Evolutionary conservation across 2,329 filamentous ascomycete genomes (phyloP).

Genomic region (Paecilomyces sp.): DNA sequence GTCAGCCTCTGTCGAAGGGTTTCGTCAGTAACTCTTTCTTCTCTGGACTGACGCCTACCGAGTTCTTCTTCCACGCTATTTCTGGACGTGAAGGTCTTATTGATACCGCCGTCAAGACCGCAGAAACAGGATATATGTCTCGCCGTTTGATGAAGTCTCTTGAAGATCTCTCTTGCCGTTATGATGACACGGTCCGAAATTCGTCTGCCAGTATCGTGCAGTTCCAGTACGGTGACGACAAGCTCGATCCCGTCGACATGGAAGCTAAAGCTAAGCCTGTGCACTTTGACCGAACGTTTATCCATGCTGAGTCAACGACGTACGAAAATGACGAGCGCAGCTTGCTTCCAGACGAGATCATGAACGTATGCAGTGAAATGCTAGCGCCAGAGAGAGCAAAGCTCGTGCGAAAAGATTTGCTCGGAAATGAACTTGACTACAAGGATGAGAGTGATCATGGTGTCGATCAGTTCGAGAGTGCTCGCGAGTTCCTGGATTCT

Average conservation of each 20-base stretch:
- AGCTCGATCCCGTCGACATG: slow-evolving; percentile 95
- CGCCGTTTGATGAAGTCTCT: slow-evolving; percentile 95
- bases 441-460: slow-evolving; percentile 60
- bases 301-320: slow-evolving; percentile 66
- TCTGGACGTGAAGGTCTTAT: slow-evolving; percentile 97
- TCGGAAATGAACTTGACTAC: slow-evolving; percentile 59
- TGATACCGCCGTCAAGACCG: slow-evolving; percentile 97
- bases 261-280: slow-evolving; percentile 89
- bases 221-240: slow-evolving; percentile 95
- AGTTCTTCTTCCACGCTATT: slow-evolving; percentile 98
- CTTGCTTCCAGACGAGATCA: slow-evolving; percentile 67
- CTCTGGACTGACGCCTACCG: slow-evolving; percentile 77
- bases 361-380: slow-evolving; percentile 58
- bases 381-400: slow-evolving; percentile 62
- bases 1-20: slow-evolving; percentile 88
- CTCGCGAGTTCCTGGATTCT: slow-evolving; percentile 70
- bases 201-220: slow-evolving; percentile 85
- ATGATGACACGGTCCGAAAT: slow-evolving; percentile 90
- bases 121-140: slow-evolving; percentile 98
- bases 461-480: slow-evolving; percentile 73
- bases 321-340: slow-evolving; percentile 71
- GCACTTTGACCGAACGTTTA: slow-evolving; percentile 85
- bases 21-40: slow-evolving; percentile 99
- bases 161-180: slow-evolving; percentile 87
- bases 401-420: slow-evolving; percentile 55